phyloP scores from a whole-genome alignment of 1,284 basidiomycete species.

The Apiotrichum mycotoxinovorans region DNA sequence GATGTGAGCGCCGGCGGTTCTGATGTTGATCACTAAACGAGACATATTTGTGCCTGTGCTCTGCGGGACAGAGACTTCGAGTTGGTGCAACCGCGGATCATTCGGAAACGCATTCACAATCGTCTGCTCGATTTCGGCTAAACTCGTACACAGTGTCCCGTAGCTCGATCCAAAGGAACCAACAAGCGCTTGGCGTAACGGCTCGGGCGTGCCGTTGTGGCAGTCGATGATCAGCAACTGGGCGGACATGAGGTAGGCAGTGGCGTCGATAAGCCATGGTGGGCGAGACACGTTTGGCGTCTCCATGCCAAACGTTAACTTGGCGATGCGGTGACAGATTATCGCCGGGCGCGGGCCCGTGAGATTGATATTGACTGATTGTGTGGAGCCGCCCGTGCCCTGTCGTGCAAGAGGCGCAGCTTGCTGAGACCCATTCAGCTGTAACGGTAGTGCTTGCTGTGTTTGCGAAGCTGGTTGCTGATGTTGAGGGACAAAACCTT shows the following conservation, averaged over 20 bases:
- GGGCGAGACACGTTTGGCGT: not conserved
- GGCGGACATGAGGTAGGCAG: not conserved
- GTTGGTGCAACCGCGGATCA: not conserved
- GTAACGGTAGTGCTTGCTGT: not conserved
- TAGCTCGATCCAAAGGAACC: not conserved
- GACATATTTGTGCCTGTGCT: not conserved
- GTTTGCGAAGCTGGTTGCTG: no score
- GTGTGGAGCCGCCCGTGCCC: not conserved
- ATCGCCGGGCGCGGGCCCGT: not conserved
- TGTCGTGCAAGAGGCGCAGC: not conserved
- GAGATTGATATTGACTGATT: not conserved
- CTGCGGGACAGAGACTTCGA: not conserved
- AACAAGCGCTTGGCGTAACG: not conserved
- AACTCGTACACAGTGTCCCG: not conserved
- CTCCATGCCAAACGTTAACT: not conserved
- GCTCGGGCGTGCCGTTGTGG: not conserved
- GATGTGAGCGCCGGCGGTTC: not conserved
- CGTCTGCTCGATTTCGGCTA: not conserved
- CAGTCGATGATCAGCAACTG: not conserved
- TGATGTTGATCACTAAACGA: conserved; percentile 1
- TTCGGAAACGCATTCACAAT: not conserved
- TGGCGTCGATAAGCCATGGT: not conserved
- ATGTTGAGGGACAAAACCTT: no score
- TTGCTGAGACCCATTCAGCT: not conserved
- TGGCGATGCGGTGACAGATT: not conserved